A percentile compares a stretch with the other conserved stretches of the same genome.
Conservation (phyloP, 768 basidiomycete genomes). For the Pulveroboletus sp. region DNA sequence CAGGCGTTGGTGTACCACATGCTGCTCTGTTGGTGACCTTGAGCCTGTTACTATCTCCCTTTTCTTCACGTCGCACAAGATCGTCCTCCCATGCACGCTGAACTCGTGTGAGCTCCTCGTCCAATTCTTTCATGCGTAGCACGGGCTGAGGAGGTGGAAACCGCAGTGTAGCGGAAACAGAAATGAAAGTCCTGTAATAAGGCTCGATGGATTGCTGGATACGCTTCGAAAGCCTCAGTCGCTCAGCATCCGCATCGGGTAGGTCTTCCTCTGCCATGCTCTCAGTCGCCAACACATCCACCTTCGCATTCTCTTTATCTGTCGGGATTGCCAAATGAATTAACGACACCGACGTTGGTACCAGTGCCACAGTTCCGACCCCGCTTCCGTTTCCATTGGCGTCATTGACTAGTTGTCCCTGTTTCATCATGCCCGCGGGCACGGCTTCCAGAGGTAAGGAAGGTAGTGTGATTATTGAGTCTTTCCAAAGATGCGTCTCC, state of each 20-base stretch:
- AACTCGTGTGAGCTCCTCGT: constrained; percentile 64
- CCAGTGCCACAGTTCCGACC: constrained; percentile 8
- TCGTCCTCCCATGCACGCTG: constrained; percentile 87
- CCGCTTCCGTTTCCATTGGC: constrained; percentile 21
- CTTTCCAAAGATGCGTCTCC: constrained; percentile 92
- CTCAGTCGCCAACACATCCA: constrained; percentile 15
- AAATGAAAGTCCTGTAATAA: constrained; percentile 83
- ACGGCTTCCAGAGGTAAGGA: constrained; percentile 61
- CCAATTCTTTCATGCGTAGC: constrained; percentile 81
- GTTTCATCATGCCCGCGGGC: constrained; percentile 35
- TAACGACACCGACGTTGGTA: constrained; percentile 24
- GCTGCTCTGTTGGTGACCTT: constrained; percentile 10
- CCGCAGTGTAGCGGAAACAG: constrained; percentile 86
- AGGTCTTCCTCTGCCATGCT: constrained; percentile 42
- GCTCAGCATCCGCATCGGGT: constrained; percentile 69
- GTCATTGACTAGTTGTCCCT: constrained; percentile 23
- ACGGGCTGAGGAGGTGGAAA: constrained; percentile 92
- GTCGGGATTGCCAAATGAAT: constrained; percentile 18
- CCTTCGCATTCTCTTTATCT: constrained; percentile 15
- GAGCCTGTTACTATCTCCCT: constrained; percentile 24
- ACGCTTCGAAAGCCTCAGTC: constrained; percentile 61
- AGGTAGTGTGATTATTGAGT: constrained; percentile 74
- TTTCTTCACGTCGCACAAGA: constrained; percentile 71
- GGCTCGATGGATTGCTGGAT: constrained; percentile 81
- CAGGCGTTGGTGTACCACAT: constrained; percentile 29